Percentiles rank a stretch among this genome's conserved stretches.
Evolutionary conservation across 768 basidiomycete species (phyloP).

Genomic region (Phaeolepiota aurea): DNA sequence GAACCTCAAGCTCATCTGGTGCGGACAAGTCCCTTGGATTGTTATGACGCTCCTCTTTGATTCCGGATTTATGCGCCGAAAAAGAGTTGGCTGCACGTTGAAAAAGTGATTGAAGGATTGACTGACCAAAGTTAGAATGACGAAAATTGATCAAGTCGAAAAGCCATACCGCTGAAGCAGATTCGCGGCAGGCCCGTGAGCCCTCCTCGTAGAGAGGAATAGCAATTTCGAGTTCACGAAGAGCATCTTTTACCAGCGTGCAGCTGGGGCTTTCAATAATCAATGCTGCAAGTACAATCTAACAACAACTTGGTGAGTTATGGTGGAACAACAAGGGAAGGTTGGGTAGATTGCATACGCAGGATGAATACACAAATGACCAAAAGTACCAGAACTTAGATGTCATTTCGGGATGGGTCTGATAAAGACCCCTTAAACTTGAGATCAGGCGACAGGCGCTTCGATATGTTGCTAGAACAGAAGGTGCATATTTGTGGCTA

Average conservation of each 20-base stretch:
- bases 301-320: conserved; percentile 12
- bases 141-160: conserved; percentile 1
- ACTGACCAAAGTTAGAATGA: conserved; percentile 8
- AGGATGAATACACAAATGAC: conserved; percentile 40
- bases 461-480: conserved; percentile 35
- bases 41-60: conserved; percentile 2
- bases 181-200: conserved; percentile 27
- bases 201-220: conserved; percentile 34
- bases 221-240: conserved; percentile 27
- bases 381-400: conserved; percentile 27
- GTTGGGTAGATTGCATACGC: conserved; percentile 31
- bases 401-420: conserved; percentile 20
- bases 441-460: conserved; percentile 34
- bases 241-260: conserved; percentile 27
- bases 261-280: conserved; percentile 38
- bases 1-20: conserved; percentile 27
- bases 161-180: conserved; percentile 22
- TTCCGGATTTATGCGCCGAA: conserved; percentile 17
- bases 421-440: conserved; percentile 27
- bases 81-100: conserved; percentile 25
- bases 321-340: neutral
- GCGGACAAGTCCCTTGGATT: conserved; percentile 8
- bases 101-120: conserved; percentile 26
- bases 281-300: conserved; percentile 39
- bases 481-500: conserved; percentile 33